phyloP scores from a whole-genome alignment of 2,329 filamentous ascomycete species.

The Bipolaris cookei region DNA sequence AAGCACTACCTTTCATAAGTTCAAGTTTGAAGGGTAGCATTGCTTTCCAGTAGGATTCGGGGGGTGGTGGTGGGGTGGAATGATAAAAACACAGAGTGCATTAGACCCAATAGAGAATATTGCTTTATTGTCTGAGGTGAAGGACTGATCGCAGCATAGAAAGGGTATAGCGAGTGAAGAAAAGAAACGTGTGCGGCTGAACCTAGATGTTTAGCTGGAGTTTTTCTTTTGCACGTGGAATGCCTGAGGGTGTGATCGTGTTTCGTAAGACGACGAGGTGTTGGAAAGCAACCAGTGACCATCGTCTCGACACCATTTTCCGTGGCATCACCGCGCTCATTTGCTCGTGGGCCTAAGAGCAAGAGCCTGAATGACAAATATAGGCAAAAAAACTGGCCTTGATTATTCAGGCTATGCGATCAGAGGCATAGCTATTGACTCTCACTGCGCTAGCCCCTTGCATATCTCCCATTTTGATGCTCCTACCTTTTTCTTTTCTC shows the following conservation, averaged over 20 bases:
- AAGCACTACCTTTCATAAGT: constrained; percentile 1
- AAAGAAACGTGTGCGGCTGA: constrained; percentile 4
- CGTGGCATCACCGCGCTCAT: background rate
- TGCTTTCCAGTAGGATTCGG: background rate
- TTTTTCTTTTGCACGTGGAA: background rate
- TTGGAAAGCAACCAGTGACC: background rate
- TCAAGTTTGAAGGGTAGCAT: background rate
- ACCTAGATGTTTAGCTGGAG: background rate
- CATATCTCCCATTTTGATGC: background rate
- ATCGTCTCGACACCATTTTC: background rate
- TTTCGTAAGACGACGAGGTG: constrained; percentile 3
- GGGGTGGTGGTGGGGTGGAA: background rate
- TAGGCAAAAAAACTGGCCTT: background rate
- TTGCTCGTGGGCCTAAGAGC: background rate
- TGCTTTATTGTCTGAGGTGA: constrained; percentile 13
- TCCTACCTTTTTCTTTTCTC: background rate
- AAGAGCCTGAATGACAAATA: background rate
- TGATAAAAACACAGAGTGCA: background rate
- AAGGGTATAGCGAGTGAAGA: background rate
- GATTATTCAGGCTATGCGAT: no score
- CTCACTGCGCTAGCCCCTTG: background rate
- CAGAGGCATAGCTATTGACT: background rate
- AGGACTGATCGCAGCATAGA: background rate
- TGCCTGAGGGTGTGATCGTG: background rate
- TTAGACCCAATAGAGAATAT: background rate